Percentiles rank a stretch among this genome's conserved stretches.
Evolutionary conservation across 2,329 filamentous ascomycete genomes (phyloP).

Genomic region (Pseudogymnoascus sp.): DNA sequence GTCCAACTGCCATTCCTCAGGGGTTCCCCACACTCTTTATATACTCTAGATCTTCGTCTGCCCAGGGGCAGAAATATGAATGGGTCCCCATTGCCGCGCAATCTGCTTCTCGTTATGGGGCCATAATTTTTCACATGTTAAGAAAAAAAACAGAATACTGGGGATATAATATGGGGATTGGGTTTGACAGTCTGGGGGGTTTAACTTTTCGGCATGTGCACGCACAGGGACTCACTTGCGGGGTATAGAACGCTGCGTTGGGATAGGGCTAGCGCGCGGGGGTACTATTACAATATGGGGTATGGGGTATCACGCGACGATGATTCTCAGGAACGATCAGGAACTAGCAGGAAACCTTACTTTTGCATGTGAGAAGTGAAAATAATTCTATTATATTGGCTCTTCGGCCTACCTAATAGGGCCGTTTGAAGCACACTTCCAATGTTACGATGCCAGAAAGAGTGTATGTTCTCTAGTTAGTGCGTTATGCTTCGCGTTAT

Average conservation of each 20-base stretch:
- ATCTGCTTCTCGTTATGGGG: background rate
- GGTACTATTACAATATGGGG: background rate
- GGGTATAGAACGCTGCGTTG: background rate
- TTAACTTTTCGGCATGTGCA: constrained; percentile 6
- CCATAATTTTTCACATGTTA: background rate
- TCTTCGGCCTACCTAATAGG: background rate
- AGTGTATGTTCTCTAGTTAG: background rate
- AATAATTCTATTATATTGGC: background rate
- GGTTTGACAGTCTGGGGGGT: background rate
- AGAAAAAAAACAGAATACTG: background rate
- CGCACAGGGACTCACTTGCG: background rate
- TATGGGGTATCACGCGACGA: background rate
- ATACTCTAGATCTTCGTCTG: background rate
- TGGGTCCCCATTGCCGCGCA: background rate
- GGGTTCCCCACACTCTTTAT: background rate
- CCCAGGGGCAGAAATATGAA: background rate
- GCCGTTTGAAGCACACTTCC: background rate
- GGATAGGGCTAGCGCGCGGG: background rate
- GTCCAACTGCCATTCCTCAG: background rate
- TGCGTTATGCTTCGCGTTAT: background rate
- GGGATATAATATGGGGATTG: background rate
- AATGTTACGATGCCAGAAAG: background rate
- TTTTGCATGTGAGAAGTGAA: background rate
- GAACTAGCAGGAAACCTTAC: background rate
- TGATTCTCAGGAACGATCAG: background rate